A percentile compares a stretch with the other conserved stretches of the same genome.
phyloP scores from a whole-genome alignment of 2,329 filamentous ascomycete genomes.

The Immersiporthe knoxdaviesiana region DNA sequence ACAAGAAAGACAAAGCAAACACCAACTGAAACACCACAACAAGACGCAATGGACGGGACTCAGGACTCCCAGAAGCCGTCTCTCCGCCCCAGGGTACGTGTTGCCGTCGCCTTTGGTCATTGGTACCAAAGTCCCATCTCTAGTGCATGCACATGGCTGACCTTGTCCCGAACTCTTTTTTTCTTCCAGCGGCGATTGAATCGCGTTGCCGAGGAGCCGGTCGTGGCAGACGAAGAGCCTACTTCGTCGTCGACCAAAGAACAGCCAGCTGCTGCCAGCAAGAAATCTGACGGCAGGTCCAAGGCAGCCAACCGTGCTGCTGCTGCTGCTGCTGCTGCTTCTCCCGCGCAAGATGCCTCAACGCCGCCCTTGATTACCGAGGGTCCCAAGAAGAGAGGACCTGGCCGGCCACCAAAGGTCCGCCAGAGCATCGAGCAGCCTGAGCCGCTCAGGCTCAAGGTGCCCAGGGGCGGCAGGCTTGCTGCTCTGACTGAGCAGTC shows the following conservation, averaged over 20 bases:
- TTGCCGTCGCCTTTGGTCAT: neutral
- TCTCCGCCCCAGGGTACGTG: constrained; percentile 16
- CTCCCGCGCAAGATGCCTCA: neutral
- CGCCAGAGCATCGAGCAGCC: constrained; percentile 24
- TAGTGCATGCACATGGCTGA: neutral
- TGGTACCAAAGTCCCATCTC: neutral
- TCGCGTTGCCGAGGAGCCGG: constrained; percentile 21
- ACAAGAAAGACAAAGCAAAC: constrained; percentile 6
- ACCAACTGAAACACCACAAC: neutral
- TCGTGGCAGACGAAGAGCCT: constrained; percentile 20
- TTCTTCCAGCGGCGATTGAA: constrained; percentile 26
- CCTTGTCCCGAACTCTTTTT: neutral
- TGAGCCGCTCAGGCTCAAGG: constrained; percentile 19
- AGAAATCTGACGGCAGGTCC: constrained; percentile 18
- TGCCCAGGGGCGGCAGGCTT: constrained; percentile 12
- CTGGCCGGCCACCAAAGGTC: constrained; percentile 25
- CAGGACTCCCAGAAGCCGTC: constrained; percentile 19
- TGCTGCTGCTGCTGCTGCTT: too few relatives aligned
- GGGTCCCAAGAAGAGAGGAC: constrained; percentile 25
- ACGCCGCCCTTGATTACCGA: constrained; percentile 17
- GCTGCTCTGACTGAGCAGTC: constrained; percentile 18
- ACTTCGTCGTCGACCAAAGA: constrained; percentile 16
- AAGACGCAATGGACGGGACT: neutral
- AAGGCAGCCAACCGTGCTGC: constrained; percentile 19
- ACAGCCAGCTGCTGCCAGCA: constrained; percentile 16